Evolutionary conservation across 306 rosid genomes (phyloP).

Genomic region (Ormosia emarginata): DNA sequence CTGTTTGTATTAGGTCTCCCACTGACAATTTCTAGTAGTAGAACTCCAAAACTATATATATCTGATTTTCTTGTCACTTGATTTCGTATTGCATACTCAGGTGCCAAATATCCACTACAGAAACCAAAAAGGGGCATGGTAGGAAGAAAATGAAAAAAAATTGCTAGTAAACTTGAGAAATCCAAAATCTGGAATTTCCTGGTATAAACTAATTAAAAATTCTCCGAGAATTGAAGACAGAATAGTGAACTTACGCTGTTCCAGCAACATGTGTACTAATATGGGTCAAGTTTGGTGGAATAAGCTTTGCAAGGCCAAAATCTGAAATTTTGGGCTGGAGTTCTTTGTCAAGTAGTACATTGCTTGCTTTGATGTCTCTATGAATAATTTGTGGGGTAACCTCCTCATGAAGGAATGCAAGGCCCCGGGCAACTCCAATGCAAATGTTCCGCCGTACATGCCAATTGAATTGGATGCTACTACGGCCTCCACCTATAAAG

Average conservation of each 20-base stretch:
- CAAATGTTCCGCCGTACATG: constrained; percentile 49
- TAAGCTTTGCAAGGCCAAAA: constrained; percentile 88
- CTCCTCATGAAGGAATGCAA: constrained; percentile 68
- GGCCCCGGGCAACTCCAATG: constrained; percentile 77
- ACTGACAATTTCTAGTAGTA: constrained; percentile 70
- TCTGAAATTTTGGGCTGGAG: constrained; percentile 70
- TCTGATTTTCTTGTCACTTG: constrained; percentile 88
- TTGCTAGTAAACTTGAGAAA: neutral
- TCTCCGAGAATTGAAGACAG: neutral
- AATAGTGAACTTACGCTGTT: constrained; percentile 53
- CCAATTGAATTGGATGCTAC: constrained; percentile 63
- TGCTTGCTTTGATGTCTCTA: constrained; percentile 85
- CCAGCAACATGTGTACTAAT: constrained; percentile 82
- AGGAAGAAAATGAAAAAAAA: neutral
- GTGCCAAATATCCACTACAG: constrained; percentile 83
- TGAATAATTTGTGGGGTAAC: constrained; percentile 74
- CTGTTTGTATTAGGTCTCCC: constrained; percentile 74
- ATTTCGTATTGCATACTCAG: constrained; percentile 79
- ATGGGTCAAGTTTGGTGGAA: constrained; percentile 64
- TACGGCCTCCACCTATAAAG: constrained; percentile 46
- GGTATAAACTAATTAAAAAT: neutral
- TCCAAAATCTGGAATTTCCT: neutral
- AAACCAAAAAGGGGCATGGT: constrained; percentile 18
- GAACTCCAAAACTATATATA: constrained; percentile 80
- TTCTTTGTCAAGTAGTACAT: constrained; percentile 60